A percentile compares a stretch with the other conserved stretches of the same genome.
Conservation (phyloP, 768 basidiomycete genomes). For the Mycena alexandri region DNA sequence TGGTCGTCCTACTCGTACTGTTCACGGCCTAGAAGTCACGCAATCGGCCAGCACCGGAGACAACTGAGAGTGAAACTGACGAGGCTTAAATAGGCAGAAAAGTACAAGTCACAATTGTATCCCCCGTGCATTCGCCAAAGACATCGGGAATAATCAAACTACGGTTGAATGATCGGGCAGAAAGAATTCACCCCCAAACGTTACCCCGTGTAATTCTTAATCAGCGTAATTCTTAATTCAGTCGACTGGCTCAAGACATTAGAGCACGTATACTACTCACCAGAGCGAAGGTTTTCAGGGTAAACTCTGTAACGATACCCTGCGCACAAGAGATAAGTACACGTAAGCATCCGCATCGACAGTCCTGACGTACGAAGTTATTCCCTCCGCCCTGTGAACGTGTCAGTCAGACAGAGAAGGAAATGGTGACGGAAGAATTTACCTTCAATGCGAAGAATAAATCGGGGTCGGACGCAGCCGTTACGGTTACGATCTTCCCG, state of each 20-base stretch:
- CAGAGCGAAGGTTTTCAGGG: conserved; percentile 66
- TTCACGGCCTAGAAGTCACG: too few species aligned
- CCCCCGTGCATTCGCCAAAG: too few species aligned
- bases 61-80: too few species aligned
- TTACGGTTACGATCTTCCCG: conserved; percentile 57
- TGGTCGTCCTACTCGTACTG: too few species aligned
- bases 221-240: too few species aligned
- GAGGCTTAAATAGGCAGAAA: too few species aligned
- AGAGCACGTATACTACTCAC: conserved; percentile 3
- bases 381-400: conserved; percentile 67
- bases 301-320: conserved; percentile 74
- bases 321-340: conserved; percentile 24
- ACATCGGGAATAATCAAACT: background rate
- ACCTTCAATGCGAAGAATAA: conserved; percentile 60
- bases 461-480: conserved; percentile 47
- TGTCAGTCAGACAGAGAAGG: background rate
- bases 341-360: too few species aligned
- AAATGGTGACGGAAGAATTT: background rate
- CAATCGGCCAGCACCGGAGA: too few species aligned
- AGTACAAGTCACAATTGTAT: too few species aligned
- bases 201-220: conserved; percentile 44
- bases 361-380: conserved; percentile 65
- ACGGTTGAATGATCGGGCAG: too few species aligned
- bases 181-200: conserved; percentile 67
- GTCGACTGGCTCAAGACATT: background rate